Base-by-base conservation (phyloP, 257 asterid genomes). In the Solanum virginianum region DNA sequence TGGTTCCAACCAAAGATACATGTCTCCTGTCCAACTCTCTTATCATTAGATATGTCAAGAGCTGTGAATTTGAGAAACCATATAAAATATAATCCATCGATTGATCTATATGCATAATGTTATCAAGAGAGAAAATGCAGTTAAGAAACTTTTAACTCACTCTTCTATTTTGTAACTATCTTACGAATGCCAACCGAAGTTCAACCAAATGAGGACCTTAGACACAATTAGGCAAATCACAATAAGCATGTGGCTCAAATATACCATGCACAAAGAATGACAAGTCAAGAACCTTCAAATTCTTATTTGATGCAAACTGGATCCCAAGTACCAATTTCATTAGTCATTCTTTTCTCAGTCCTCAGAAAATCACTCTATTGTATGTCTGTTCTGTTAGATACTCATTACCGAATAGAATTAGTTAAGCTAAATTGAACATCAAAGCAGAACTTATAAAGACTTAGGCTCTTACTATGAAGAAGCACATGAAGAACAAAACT, bases 231-330 rank as follows among this genome's bases (percentile, higher is more conserved):
- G 90, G 91, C 80, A 89, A 51, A 17, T 60, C 84, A 70, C 74
- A 88, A 32, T 43, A 81, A 10, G 80, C 86, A 18, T 11, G 1
- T 8, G 80, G 86, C 5, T 56, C 70, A 51, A 57, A 0, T 3
- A 3, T 15, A 1, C 60, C 69, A 70, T 83, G 86, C 5, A 72
- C 88, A 69, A 29, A 57, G 10, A 89, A 82, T 85, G 87, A 81
- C 75, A 89, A 84, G 82, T 89, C 87, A 69, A 88, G 65, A 26
- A 89, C 86, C 84, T 89, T 80, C 62, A 88, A 87, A 41, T 80
- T 82, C 47, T 79, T 89, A 79, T 87, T 80, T 36, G 83, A 26
- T 74, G 92, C 85, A 54, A 56, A 89, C 17, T 62, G 83, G 81
- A 89, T 16, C 89, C 87, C 36, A 69, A 20, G 72, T 54, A 63